Conservation (phyloP, 2,329 filamentous ascomycete genomes). For the Aspergillus spinulosporus region DNA sequence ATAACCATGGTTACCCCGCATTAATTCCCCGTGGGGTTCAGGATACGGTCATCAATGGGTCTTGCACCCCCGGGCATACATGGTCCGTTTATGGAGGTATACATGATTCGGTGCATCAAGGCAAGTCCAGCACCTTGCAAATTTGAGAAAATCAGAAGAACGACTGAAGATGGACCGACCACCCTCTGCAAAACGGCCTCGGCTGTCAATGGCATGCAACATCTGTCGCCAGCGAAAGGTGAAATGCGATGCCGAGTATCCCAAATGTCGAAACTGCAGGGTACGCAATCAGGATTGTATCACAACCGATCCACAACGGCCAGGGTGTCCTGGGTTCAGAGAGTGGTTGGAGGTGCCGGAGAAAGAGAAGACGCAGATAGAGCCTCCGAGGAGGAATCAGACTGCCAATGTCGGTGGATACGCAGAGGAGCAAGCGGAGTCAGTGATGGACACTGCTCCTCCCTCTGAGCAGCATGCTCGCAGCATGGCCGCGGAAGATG, state of each 20-base stretch:
- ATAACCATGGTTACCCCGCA: no score
- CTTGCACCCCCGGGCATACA: no score
- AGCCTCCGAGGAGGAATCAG: not conserved
- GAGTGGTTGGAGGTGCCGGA: constrained; percentile 19
- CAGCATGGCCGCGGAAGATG: not conserved
- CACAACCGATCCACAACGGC: constrained; percentile 28
- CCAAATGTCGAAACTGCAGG: constrained; percentile 31
- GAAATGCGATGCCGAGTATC: constrained; percentile 31
- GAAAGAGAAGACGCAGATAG: not conserved
- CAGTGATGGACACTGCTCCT: not conserved
- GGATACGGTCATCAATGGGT: no score
- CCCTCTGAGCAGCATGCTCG: not conserved
- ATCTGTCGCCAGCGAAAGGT: constrained; percentile 31
- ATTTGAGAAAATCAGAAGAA: no score
- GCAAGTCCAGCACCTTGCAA: no score
- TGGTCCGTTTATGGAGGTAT: no score
- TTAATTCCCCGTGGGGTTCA: no score
- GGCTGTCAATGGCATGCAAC: constrained; percentile 30
- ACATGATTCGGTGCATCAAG: no score
- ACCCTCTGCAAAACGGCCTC: constrained; percentile 15
- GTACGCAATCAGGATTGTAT: constrained; percentile 25
- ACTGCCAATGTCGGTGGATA: not conserved
- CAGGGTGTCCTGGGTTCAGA: constrained; percentile 17
- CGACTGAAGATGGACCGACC: not conserved
- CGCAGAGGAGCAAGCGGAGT: not conserved